Evolutionary conservation across 768 basidiomycete species (phyloP).

Genomic region (Leccinellum luteum): DNA sequence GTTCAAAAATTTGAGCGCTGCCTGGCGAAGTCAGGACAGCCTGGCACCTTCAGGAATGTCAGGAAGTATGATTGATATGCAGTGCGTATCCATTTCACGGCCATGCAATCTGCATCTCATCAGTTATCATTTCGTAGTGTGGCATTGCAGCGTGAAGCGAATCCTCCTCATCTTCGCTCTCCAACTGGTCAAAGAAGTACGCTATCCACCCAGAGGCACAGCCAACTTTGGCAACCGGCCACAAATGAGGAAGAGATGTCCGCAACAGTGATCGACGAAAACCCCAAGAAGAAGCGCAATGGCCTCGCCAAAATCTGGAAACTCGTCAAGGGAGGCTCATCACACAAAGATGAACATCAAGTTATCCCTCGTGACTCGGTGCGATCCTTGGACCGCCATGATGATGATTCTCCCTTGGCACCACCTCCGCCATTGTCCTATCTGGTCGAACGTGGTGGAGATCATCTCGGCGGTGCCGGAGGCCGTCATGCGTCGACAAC

Average conservation of each 20-base stretch:
- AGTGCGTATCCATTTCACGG: conserved; percentile 53
- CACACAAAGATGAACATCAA: conserved; percentile 38
- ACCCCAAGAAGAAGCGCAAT: conserved; percentile 74
- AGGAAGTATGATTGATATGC: conserved; percentile 92
- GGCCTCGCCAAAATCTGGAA: conserved; percentile 82
- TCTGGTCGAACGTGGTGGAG: conserved; percentile 62
- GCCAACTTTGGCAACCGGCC: conserved; percentile 50
- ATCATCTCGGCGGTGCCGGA: conserved; percentile 39
- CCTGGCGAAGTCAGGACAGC: conserved; percentile 80
- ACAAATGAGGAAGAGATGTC: conserved; percentile 34
- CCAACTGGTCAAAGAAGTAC: conserved; percentile 35
- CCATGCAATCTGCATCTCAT: conserved; percentile 6
- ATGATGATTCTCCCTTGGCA: conserved; percentile 75
- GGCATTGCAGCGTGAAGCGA: conserved; percentile 69
- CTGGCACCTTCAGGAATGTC: conserved; percentile 77
- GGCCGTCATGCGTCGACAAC: conserved; percentile 67
- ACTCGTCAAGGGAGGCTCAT: conserved; percentile 59
- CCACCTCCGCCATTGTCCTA: conserved; percentile 93
- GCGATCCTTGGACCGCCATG: conserved; percentile 41
- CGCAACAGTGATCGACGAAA: conserved; percentile 37
- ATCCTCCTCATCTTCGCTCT: conserved; percentile 30
- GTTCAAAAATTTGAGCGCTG: conserved; percentile 64
- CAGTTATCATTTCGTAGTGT: conserved; percentile 43
- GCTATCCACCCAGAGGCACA: conserved; percentile 39
- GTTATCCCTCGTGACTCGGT: conserved; percentile 31